These are phyloP conservation scores for Cicer arietinum DNA, from an alignment of 306 rosid species.

Conservation along the genomic window DNA sequence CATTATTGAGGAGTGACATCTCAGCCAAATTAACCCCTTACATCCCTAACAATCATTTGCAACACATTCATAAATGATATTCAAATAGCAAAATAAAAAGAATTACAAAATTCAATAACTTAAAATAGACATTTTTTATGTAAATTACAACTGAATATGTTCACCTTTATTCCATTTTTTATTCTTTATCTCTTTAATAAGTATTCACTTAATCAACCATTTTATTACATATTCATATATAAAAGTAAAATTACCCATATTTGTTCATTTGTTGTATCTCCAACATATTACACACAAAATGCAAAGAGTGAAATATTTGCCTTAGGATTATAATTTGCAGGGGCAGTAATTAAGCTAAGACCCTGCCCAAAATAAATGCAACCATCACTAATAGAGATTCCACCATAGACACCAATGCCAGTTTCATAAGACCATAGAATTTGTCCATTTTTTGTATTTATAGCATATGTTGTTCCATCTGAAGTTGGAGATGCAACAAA, in stretches of 20 bases:
- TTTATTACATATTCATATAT: not conserved
- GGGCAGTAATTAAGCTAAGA: not conserved
- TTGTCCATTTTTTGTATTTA: constrained; percentile 52
- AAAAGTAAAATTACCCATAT: not conserved
- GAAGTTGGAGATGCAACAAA: constrained; percentile 54
- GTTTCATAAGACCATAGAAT: constrained; percentile 57
- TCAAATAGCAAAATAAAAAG: too few species aligned
- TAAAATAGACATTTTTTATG: too few species aligned
- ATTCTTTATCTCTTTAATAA: not conserved
- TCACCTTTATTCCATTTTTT: not conserved
- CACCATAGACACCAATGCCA: constrained; percentile 54
- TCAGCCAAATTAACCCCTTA: too few species aligned
- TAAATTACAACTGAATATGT: too few species aligned
- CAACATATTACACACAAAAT: constrained; percentile 41
- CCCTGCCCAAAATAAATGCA: constrained; percentile 64
- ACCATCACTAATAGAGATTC: constrained; percentile 57
- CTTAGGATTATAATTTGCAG: not conserved
- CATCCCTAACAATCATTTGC: too few species aligned
- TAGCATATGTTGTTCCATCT: constrained; percentile 55
- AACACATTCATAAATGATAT: too few species aligned
- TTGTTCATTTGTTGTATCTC: not conserved
- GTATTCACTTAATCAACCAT: not conserved
- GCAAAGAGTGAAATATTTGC: constrained; percentile 58
- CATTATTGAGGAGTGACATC: too few species aligned
- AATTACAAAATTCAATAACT: too few species aligned